A percentile compares a stretch with the other conserved stretches of the same genome.
phyloP scores from a whole-genome alignment of 1,284 basidiomycete species.

The Ganoderma boninense region DNA sequence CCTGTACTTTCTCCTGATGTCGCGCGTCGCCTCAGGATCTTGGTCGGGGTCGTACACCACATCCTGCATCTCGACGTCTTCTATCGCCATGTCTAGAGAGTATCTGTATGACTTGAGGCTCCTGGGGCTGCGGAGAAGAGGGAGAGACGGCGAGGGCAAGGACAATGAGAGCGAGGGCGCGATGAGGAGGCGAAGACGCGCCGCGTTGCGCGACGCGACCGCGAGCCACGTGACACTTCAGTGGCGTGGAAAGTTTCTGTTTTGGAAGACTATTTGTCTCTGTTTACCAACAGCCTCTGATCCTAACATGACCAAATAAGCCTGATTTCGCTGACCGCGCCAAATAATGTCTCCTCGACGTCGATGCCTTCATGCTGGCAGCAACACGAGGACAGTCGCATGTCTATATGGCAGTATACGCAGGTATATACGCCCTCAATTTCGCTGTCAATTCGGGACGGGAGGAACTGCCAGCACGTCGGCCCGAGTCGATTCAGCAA shows the following conservation, averaged over 20 bases:
- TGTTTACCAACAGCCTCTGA: background rate
- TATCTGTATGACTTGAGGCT: background rate
- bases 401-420: too few species aligned
- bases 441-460: too few species aligned
- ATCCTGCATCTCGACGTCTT: conserved; percentile 16
- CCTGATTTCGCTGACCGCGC: background rate
- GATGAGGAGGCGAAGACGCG: background rate
- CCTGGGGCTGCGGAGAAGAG: background rate
- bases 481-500: too few species aligned
- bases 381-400: too few species aligned
- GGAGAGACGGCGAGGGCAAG: background rate
- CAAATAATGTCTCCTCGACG: too few species aligned
- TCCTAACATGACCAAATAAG: background rate
- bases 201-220: conserved; percentile 6
- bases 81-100: conserved; percentile 14
- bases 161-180: background rate
- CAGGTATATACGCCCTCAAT: too few species aligned
- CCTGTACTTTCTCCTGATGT: conserved; percentile 75
- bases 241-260: background rate
- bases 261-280: background rate
- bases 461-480: too few species aligned
- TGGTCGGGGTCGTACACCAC: conserved; percentile 80
- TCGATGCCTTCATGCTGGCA: too few species aligned
- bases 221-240: conserved; percentile 3
- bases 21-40: conserved; percentile 76